phyloP scores from a whole-genome alignment of 345 rosid genomes.

The Citrus mangshanensis region DNA sequence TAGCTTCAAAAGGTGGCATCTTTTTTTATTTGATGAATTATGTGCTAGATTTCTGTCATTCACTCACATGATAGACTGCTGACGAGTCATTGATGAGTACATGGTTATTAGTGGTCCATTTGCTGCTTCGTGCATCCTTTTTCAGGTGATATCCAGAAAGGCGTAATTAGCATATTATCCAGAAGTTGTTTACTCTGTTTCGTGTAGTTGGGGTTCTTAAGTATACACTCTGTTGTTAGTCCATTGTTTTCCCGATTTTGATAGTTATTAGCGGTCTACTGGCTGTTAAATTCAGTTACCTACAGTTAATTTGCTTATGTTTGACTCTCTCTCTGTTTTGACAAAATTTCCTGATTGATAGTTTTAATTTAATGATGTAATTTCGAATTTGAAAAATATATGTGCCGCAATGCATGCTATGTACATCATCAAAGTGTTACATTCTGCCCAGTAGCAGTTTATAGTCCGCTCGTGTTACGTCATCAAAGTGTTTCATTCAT shows the following conservation, averaged over 20 bases:
- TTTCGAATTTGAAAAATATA: not conserved
- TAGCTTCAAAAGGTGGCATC: not conserved
- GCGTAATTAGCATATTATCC: not conserved
- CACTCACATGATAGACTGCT: not conserved
- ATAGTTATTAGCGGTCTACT: not conserved
- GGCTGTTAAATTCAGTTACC: not conserved
- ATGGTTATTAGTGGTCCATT: not conserved
- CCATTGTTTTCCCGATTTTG: not conserved
- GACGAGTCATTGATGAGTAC: not conserved
- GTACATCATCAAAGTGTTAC: not conserved
- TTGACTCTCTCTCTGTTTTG: not conserved
- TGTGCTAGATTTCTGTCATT: not conserved
- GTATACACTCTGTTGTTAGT: not conserved
- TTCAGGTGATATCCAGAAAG: not conserved
- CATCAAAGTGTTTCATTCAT: not conserved
- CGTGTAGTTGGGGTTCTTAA: not conserved
- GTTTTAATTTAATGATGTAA: not conserved
- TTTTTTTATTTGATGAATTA: not conserved
- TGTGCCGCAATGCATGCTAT: not conserved
- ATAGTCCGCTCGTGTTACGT: not conserved
- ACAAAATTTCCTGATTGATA: not conserved
- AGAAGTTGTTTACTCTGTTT: not conserved
- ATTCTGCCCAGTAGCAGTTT: not conserved
- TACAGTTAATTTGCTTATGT: not conserved
- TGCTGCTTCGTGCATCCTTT: not conserved